A percentile compares a stretch with the other conserved stretches of the same genome.
Conservation (phyloP, 176 grass and related monocot species). For the Thinopyrum elongatum region DNA sequence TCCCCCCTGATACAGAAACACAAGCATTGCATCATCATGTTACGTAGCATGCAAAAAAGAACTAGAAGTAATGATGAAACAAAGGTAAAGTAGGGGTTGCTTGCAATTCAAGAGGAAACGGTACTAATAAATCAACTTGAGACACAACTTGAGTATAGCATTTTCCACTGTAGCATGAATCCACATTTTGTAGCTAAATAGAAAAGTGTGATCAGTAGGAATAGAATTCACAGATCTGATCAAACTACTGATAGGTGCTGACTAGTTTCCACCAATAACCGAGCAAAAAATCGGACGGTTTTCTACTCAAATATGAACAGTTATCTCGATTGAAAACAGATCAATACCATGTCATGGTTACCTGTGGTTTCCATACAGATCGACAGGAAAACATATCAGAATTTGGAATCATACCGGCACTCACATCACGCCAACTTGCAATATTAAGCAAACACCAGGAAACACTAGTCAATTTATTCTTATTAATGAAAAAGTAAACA, state of each 20-base stretch:
- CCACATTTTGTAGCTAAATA: neutral
- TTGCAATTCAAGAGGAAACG: neutral
- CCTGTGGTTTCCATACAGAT: neutral
- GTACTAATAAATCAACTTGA: neutral
- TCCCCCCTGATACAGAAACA: constrained; percentile 57
- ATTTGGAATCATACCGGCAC: neutral
- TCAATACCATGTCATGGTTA: neutral
- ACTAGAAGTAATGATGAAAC: neutral
- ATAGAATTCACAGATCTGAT: neutral
- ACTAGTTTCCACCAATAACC: neutral
- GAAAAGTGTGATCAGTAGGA: neutral
- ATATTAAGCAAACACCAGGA: neutral
- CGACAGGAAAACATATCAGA: neutral
- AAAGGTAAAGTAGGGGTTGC: neutral
- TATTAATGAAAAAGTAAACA: neutral
- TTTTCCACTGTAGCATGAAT: neutral
- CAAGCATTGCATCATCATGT: neutral
- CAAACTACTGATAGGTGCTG: neutral
- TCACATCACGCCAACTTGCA: neutral
- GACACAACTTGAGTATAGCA: neutral
- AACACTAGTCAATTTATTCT: neutral
- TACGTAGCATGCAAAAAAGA: neutral
- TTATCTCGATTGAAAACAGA: neutral
- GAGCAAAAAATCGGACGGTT: neutral
- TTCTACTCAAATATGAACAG: constrained; percentile 1